A percentile compares a stretch with the other conserved stretches of the same genome.
Conservation (phyloP, 202 grass and related monocot species). For the Setaria italica region DNA sequence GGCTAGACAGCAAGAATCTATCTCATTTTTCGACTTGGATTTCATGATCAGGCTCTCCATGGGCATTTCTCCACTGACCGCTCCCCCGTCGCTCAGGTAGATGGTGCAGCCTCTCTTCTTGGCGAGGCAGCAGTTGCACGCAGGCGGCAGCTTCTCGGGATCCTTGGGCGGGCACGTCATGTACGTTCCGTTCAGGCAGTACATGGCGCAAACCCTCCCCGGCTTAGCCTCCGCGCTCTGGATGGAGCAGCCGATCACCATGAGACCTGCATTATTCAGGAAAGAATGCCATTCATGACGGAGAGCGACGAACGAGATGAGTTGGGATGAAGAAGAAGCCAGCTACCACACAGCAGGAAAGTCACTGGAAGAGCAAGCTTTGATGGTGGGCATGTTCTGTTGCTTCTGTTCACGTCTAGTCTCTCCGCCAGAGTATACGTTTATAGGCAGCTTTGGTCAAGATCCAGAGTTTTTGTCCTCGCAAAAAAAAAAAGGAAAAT, state of each 20-base stretch:
- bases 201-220: constrained; percentile 6
- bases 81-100: constrained; percentile 35
- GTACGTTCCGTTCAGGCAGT: constrained; percentile 35
- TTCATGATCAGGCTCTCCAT: not conserved
- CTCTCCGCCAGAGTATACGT: not conserved
- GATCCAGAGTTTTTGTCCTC: not conserved
- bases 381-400: constrained; percentile 20
- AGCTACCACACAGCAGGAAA: constrained; percentile 38
- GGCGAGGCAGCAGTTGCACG: constrained; percentile 69
- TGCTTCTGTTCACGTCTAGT: not conserved
- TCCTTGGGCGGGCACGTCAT: constrained; percentile 55
- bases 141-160: constrained; percentile 9
- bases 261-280: constrained; percentile 20
- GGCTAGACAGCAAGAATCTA: too few species aligned
- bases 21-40: not conserved
- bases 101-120: constrained; percentile 46
- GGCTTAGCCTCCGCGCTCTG: not conserved
- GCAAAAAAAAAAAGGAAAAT: not conserved
- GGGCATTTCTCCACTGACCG: constrained; percentile 9
- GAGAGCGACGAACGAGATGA: not conserved
- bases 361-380: constrained; percentile 33
- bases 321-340: not conserved
- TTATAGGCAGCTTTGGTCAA: constrained; percentile 2
- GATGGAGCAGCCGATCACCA: constrained; percentile 24
- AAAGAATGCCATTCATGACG: not conserved